Conservation (phyloP, 805 yeast species). For the Candida piceae region DNA sequence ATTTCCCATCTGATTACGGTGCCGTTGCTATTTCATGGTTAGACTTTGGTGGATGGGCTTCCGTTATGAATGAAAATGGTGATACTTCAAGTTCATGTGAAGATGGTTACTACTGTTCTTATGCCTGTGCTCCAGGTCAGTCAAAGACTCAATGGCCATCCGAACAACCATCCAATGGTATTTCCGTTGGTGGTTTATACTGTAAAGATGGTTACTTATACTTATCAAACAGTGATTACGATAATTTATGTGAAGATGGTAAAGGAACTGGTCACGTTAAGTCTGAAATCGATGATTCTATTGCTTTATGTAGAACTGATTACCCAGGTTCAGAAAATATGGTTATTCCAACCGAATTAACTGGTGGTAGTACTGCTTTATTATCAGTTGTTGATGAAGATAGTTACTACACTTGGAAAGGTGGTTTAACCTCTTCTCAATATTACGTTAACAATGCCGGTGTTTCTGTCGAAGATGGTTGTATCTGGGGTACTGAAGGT, state of each 20-base stretch:
- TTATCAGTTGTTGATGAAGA: slow-evolving; percentile 58
- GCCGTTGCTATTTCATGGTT: slow-evolving; percentile 69
- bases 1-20: slow-evolving; percentile 80
- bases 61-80: slow-evolving; percentile 45
- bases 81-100: slow-evolving; percentile 49
- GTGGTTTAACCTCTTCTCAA: slow-evolving; percentile 63
- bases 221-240: slow-evolving; percentile 47
- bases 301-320: slow-evolving; percentile 73
- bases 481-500: slow-evolving; percentile 62
- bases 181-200: slow-evolving; percentile 65
- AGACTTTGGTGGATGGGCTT: slow-evolving; percentile 74
- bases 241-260: slow-evolving; percentile 66
- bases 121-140: slow-evolving; percentile 77
- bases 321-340: slow-evolving; percentile 81
- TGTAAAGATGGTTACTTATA: slow-evolving; percentile 58
- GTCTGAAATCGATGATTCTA: slow-evolving; percentile 44
- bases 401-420: slow-evolving; percentile 58
- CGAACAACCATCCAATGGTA: slow-evolving; percentile 60
- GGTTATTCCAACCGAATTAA: slow-evolving; percentile 66
- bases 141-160: slow-evolving; percentile 79
- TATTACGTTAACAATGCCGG: slow-evolving; percentile 77
- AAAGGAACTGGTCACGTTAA: slow-evolving; percentile 47
- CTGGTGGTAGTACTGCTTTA: slow-evolving; percentile 46
- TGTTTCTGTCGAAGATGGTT: slow-evolving; percentile 61
- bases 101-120: slow-evolving; percentile 70